Conservation (phyloP, 768 basidiomycete species). For the Naganishia friedmannii region DNA sequence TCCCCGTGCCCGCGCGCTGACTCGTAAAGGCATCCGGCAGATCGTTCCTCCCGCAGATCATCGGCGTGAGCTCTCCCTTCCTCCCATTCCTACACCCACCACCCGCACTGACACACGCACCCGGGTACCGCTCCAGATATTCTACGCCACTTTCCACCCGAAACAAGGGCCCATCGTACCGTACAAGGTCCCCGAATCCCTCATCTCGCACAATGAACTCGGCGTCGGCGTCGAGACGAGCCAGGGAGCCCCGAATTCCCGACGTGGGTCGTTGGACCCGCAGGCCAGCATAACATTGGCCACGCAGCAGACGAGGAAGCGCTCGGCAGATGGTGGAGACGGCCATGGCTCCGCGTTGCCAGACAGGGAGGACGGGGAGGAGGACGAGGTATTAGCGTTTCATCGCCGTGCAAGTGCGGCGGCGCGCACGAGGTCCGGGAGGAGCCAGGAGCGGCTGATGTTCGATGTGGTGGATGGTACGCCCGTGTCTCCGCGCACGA, state of each 20-base stretch:
- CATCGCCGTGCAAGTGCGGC: no score
- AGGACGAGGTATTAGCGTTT: no score
- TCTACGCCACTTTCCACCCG: slow-evolving; percentile 90
- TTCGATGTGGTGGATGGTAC: background rate
- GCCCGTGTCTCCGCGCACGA: background rate
- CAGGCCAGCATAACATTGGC: no score
- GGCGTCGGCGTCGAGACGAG: background rate
- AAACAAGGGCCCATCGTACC: slow-evolving; percentile 81
- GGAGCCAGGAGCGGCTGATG: no score
- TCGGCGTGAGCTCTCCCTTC: slow-evolving; percentile 43
- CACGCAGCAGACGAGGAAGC: background rate
- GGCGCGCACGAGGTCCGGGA: no score
- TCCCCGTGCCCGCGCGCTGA: no score
- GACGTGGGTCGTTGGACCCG: background rate
- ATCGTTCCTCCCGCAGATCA: slow-evolving; percentile 51
- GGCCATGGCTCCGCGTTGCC: background rate
- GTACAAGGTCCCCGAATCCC: slow-evolving; percentile 88
- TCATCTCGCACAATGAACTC: slow-evolving; percentile 58
- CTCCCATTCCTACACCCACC: slow-evolving; percentile 13
- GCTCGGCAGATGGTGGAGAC: background rate
- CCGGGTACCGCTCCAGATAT: slow-evolving; percentile 54
- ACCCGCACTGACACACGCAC: background rate
- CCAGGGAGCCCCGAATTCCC: background rate
- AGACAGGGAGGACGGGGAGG: no score
- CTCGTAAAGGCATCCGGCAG: slow-evolving; percentile 31